Evolutionary conservation across 345 rosid species (phyloP), one percentile per base, ranked within the genome.

Genomic region (Pistacia vera): DNA sequence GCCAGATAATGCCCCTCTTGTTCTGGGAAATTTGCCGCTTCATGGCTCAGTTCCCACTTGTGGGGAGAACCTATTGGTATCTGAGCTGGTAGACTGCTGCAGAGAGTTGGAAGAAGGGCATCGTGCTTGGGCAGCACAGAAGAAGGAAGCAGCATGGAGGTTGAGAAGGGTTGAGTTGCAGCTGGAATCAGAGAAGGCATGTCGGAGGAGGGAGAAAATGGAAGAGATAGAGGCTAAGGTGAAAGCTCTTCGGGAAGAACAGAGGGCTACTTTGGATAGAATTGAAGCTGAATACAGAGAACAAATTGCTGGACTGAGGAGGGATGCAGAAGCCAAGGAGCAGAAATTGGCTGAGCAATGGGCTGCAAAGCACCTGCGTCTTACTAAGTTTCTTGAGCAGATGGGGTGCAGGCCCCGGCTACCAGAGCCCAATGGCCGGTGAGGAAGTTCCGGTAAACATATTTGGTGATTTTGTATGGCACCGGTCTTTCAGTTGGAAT

Each of bases 111-210:
- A 93, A 54, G 99, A 96, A 78, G 99, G 98, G 76, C 97, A 90
- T 28, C 84, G 89, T 8, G 92, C 89, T 54, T 92, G 89, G 93
- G 85, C 88, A 3, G 91, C 92, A 11, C 97, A 92, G 81, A 93
- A 91, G 90, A 96, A 96, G 68, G 98, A 96, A 79, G 95, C 99
- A 6, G 84, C 95, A 9, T 96, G 98, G 99, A 91, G 98, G 81
- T 84, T 96, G 80, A 88, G 92, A 64, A 86, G 99, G 76, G 85
- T 96, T 18, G 99, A 96, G 81, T 75, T 93, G 83, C 99, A 96
- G 83, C 79, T 96, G 70, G 99, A 96, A 73, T 94, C 98, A 0
- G 98, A 96, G 90, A 96, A 91, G 82, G 81, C 89, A 0, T 79
- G 88, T 80, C 78, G 90, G 67, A 88, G 87, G 81, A 91, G 89